These are phyloP conservation scores for Fraxinus excelsior DNA, from an alignment of 257 asterid species.

Conservation along the genomic window DNA sequence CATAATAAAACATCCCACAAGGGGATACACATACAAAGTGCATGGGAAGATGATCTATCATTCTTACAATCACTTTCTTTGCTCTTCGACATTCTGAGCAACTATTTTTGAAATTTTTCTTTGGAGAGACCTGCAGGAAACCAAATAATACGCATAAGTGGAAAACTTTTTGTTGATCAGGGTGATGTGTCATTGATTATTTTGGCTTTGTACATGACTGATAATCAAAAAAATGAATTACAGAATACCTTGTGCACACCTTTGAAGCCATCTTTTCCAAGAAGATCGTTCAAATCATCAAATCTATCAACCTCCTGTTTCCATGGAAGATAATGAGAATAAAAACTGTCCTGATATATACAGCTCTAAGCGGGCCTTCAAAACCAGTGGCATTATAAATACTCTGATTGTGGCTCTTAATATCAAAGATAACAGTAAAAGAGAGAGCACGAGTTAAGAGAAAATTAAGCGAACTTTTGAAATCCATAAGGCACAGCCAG, in stretches of 20 bases:
- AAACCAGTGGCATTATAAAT: neutral
- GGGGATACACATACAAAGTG: too few species aligned
- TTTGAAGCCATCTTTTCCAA: slow-evolving; percentile 66
- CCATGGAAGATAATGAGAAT: slow-evolving; percentile 23
- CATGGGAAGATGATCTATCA: too few species aligned
- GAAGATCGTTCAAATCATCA: slow-evolving; percentile 59
- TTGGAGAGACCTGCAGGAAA: too few species aligned
- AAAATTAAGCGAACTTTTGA: neutral
- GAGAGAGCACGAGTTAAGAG: neutral
- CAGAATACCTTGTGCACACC: slow-evolving; percentile 71
- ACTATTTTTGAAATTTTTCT: too few species aligned
- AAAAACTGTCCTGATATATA: slow-evolving; percentile 14
- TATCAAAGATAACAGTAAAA: neutral
- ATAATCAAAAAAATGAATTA: slow-evolving; percentile 18
- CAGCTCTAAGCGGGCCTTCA: slow-evolving; percentile 18
- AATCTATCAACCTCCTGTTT: slow-evolving; percentile 85
- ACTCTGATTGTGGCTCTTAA: neutral
- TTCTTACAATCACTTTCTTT: too few species aligned
- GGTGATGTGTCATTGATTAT: too few species aligned
- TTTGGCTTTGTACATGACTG: too few species aligned
- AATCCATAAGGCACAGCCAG: neutral
- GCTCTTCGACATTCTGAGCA: too few species aligned
- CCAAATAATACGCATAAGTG: too few species aligned
- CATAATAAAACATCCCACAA: too few species aligned
- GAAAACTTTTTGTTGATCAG: too few species aligned